Conservation (phyloP, 2,329 filamentous ascomycete genomes). For the Venturia asperata region DNA sequence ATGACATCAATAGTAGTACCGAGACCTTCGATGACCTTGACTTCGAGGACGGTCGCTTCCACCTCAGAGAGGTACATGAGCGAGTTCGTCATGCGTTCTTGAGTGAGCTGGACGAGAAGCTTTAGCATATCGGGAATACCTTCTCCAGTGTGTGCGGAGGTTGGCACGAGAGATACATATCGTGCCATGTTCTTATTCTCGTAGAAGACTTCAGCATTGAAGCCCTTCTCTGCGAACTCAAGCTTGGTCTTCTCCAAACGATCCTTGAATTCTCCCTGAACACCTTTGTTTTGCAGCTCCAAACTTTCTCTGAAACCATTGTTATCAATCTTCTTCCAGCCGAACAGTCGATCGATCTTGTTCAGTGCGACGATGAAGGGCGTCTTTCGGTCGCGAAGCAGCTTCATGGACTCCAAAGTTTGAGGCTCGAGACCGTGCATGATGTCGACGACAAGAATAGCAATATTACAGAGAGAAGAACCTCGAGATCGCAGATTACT, state of each 20-base stretch:
- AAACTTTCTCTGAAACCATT: slow-evolving; percentile 96
- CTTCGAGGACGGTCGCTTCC: slow-evolving; percentile 94
- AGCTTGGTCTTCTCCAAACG: slow-evolving; percentile 86
- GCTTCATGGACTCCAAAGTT: slow-evolving; percentile 92
- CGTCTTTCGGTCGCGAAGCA: slow-evolving; percentile 87
- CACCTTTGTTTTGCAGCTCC: slow-evolving; percentile 80
- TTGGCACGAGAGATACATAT: slow-evolving; percentile 92
- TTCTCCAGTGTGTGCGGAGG: slow-evolving; percentile 96
- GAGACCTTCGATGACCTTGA: slow-evolving; percentile 98
- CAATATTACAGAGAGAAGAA: slow-evolving; percentile 98
- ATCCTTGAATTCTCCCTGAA: slow-evolving; percentile 90
- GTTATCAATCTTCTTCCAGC: slow-evolving; percentile 98
- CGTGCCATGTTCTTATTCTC: slow-evolving; percentile 97
- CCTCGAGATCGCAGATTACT: slow-evolving; percentile 94
- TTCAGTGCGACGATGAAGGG: slow-evolving; percentile 98
- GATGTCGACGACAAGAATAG: slow-evolving; percentile 97
- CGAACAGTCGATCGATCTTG: slow-evolving; percentile 99
- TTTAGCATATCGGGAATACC: slow-evolving; percentile 99
- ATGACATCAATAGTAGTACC: slow-evolving; percentile 98
- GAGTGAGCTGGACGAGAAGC: slow-evolving; percentile 82
- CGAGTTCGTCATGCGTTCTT: slow-evolving; percentile 93
- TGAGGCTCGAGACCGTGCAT: slow-evolving; percentile 99
- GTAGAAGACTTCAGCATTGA: slow-evolving; percentile 95
- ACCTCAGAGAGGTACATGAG: slow-evolving; percentile 99
- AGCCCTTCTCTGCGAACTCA: slow-evolving; percentile 90